Conservation (phyloP, 78 protist species). For the Speleostelium caveatum region DNA sequence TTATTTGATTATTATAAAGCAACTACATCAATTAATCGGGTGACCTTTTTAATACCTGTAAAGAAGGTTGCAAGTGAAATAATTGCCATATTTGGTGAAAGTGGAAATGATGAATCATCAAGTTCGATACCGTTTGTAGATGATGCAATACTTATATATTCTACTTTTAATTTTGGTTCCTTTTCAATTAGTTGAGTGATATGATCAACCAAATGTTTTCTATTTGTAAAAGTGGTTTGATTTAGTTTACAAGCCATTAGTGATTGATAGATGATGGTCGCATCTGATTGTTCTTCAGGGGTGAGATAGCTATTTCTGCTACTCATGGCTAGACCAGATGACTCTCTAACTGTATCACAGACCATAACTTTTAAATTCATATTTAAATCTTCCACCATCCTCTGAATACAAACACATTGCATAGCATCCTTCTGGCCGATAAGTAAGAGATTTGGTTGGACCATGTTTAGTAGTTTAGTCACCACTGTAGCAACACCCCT, state of each 20-base stretch:
- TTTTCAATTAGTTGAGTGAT: conserved; percentile 4
- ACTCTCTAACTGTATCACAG: conserved; percentile 80
- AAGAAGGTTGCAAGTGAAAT: conserved; percentile 66
- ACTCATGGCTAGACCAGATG: conserved; percentile 87
- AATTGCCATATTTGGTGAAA: neutral
- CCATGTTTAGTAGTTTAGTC: conserved; percentile 83
- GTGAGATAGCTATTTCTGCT: conserved; percentile 71
- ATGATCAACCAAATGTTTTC: neutral
- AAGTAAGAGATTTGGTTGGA: conserved; percentile 49
- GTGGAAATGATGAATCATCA: neutral
- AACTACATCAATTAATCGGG: conserved; percentile 69
- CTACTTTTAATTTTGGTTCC: conserved; percentile 19
- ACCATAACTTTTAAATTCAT: conserved; percentile 48
- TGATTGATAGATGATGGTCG: conserved; percentile 27
- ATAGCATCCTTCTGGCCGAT: conserved; percentile 92
- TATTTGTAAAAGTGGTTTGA: neutral
- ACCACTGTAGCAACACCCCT: conserved; percentile 92
- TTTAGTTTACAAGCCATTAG: neutral
- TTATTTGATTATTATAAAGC: conserved; percentile 8
- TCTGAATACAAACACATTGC: conserved; percentile 84
- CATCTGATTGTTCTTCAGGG: conserved; percentile 38
- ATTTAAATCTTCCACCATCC: conserved; percentile 75
- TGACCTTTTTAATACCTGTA: conserved; percentile 20
- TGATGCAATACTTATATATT: conserved; percentile 41
- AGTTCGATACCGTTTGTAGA: conserved; percentile 21